Conservation (phyloP, 768 basidiomycete genomes). For the Scleroderma bovista region DNA sequence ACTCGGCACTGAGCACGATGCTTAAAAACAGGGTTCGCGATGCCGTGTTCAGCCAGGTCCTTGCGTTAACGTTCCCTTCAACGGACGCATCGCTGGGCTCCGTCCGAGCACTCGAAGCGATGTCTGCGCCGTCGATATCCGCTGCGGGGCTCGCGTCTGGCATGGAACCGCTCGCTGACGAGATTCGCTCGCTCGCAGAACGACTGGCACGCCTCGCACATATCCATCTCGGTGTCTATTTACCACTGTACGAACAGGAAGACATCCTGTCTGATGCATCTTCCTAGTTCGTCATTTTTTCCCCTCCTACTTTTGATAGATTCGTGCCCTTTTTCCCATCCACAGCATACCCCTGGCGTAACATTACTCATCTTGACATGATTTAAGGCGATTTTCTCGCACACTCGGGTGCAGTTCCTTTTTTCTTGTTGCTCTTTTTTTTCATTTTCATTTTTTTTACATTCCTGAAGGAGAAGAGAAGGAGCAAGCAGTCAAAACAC, state of each 20-base stretch:
- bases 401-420: not conserved
- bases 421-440: not conserved
- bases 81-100: slow-evolving; percentile 32
- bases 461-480: slow-evolving; percentile 19
- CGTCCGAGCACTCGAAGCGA: slow-evolving; percentile 22
- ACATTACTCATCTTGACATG: slow-evolving; percentile 16
- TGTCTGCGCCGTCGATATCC: slow-evolving; percentile 3
- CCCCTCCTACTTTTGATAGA: slow-evolving; percentile 21
- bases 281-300: slow-evolving; percentile 5
- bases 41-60: slow-evolving; percentile 56
- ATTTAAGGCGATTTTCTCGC: not conserved
- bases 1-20: slow-evolving; percentile 54
- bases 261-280: slow-evolving; percentile 28
- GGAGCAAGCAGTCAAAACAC: slow-evolving; percentile 17
- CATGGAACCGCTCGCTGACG: slow-evolving; percentile 66
- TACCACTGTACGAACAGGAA: slow-evolving; percentile 70
- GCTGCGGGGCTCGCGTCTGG: slow-evolving; percentile 41
- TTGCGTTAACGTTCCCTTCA: slow-evolving; percentile 47
- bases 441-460: no score
- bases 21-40: slow-evolving; percentile 60
- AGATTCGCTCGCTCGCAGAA: slow-evolving; percentile 60
- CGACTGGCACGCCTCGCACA: slow-evolving; percentile 66
- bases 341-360: slow-evolving; percentile 19
- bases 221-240: slow-evolving; percentile 72
- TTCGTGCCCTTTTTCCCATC: slow-evolving; percentile 2